These are phyloP conservation scores for Ceratocystis destructans DNA, from an alignment of 2,329 filamentous ascomycete species.

Conservation along the genomic window DNA sequence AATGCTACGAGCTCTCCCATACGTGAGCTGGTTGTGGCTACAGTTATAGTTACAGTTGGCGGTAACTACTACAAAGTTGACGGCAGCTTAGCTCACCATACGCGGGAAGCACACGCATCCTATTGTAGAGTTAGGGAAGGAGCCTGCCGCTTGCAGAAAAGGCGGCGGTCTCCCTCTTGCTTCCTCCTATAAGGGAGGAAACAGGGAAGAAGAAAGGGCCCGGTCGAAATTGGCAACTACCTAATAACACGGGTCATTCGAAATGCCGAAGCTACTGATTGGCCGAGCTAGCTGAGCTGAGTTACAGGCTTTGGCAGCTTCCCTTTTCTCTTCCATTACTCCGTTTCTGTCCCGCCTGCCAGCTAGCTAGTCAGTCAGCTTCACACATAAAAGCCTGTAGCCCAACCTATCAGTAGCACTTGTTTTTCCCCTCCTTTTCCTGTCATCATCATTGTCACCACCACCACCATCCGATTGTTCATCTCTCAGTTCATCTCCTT, in stretches of 20 bases:
- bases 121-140: neutral
- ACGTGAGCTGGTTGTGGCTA: neutral
- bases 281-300: neutral
- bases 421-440: neutral
- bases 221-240: neutral
- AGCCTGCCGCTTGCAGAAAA: neutral
- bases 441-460: neutral
- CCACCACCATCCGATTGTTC: neutral
- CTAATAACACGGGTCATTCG: neutral
- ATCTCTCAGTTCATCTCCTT: neutral
- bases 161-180: neutral
- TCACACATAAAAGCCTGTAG: slow-evolving; percentile 8
- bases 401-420: neutral
- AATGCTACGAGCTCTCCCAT: neutral
- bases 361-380: neutral
- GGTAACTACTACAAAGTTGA: too few relatives aligned
- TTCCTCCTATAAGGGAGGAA: neutral
- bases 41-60: too few relatives aligned
- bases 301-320: neutral
- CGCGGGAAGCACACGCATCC: neutral
- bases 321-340: neutral
- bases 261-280: neutral
- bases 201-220: neutral
- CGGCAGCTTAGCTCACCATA: too few relatives aligned
- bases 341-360: neutral